Percentiles rank a stretch among this genome's conserved stretches.
phyloP scores from a whole-genome alignment of 768 basidiomycete species.

The Suillus discolor region DNA sequence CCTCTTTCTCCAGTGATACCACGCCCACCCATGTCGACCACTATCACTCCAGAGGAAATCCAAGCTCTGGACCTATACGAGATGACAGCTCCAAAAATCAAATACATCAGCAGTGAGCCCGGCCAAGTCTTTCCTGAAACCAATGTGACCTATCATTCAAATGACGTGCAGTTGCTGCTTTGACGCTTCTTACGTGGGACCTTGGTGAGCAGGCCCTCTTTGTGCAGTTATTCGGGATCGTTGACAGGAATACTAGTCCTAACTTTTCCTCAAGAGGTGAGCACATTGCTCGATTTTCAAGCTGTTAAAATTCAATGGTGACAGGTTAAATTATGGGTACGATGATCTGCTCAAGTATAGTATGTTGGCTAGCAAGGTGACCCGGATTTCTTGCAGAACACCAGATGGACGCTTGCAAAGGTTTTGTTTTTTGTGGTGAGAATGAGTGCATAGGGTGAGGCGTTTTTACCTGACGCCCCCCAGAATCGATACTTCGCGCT shows the following conservation, averaged over 20 bases:
- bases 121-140: background rate
- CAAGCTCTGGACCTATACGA: conserved; percentile 8
- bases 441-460: background rate
- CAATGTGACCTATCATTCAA: background rate
- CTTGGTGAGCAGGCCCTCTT: conserved; percentile 1
- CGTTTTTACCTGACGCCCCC: background rate
- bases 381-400: background rate
- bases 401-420: conserved; percentile 5
- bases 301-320: too few species aligned
- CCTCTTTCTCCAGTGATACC: background rate
- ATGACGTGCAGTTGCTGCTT: conserved; percentile 5
- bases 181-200: conserved; percentile 8
- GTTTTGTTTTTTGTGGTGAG: conserved; percentile 8
- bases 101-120: conserved; percentile 7
- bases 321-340: conserved; percentile 14
- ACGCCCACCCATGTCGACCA: background rate
- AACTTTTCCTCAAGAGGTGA: conserved; percentile 12
- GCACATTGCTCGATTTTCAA: background rate
- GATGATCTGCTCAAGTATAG: background rate
- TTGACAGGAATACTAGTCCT: conserved; percentile 3
- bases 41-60: background rate
- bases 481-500: conserved; percentile 14
- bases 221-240: background rate
- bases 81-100: background rate
- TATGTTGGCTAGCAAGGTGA: background rate